Conservation (phyloP, 2,329 filamentous ascomycete genomes). For the Nigrospora sphaerica region DNA sequence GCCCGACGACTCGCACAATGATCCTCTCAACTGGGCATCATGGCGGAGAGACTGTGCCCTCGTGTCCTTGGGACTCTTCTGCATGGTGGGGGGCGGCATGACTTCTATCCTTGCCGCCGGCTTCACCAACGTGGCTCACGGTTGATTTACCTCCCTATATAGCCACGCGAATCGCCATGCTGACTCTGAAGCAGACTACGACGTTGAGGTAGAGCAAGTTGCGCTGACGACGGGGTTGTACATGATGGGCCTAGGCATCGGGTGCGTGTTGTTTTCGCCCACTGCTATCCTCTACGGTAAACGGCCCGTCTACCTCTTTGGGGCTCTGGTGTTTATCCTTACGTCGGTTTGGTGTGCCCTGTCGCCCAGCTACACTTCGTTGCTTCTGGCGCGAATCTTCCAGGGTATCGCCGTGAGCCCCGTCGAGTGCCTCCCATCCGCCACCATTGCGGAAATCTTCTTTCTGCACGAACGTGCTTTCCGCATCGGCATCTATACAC, state of each 20-base stretch:
- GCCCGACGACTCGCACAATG: constrained; percentile 83
- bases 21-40: constrained; percentile 84
- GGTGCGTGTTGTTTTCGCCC: constrained; percentile 76
- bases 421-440: constrained; percentile 86
- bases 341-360: constrained; percentile 78
- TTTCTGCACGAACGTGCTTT: constrained; percentile 92
- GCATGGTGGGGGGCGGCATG: constrained; percentile 88
- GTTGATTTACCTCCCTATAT: constrained; percentile 28
- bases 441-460: constrained; percentile 93
- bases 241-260: constrained; percentile 88
- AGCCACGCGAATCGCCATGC: not conserved
- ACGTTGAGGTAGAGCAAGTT: constrained; percentile 63
- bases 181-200: constrained; percentile 33
- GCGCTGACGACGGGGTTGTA: constrained; percentile 85
- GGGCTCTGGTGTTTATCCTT: constrained; percentile 68
- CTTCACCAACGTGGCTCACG: constrained; percentile 69
- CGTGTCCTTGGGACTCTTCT: constrained; percentile 81
- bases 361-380: constrained; percentile 73
- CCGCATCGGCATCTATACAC: constrained; percentile 85
- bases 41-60: constrained; percentile 77
- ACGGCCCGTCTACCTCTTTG: constrained; percentile 77
- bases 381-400: constrained; percentile 76
- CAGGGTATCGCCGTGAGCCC: constrained; percentile 84
- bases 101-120: constrained; percentile 86
- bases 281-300: constrained; percentile 91